phyloP scores from a whole-genome alignment of 2,329 filamentous ascomycete species.

The Davidsoniella australis region DNA sequence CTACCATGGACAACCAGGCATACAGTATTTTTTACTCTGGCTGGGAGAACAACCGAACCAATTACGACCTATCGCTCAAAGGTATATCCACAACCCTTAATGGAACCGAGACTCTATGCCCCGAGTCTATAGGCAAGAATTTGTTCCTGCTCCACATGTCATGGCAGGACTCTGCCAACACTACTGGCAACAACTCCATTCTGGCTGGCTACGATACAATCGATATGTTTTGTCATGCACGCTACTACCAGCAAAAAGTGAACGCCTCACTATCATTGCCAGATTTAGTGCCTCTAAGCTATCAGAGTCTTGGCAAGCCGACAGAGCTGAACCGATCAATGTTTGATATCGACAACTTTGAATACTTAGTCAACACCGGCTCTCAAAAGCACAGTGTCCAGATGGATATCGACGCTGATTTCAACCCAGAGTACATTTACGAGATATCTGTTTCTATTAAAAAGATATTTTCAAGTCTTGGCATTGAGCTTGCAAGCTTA shows the following conservation, averaged over 20 bases:
- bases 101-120: conserved; percentile 11
- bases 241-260: conserved; percentile 29
- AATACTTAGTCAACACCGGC: conserved; percentile 17
- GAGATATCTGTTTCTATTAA: no score
- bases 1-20: no score
- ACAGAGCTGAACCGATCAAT: conserved; percentile 14
- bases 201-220: conserved; percentile 15
- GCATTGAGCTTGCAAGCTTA: no score
- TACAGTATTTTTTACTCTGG: no score
- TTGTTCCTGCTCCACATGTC: conserved; percentile 20
- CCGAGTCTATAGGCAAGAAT: conserved; percentile 18
- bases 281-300: conserved; percentile 2
- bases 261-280: conserved; percentile 21
- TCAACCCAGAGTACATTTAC: no score
- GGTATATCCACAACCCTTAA: no score
- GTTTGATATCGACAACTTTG: conserved; percentile 22
- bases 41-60: no score
- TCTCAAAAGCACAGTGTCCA: no score
- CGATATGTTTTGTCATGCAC: conserved; percentile 25
- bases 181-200: no score
- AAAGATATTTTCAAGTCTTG: no score
- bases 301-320: not conserved
- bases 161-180: not conserved
- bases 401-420: no score
- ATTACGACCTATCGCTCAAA: no score